Evolutionary conservation across 176 grass and related monocot species (phyloP), one percentile per base, ranked within the genome.

Genomic region (Avena atlantica): DNA sequence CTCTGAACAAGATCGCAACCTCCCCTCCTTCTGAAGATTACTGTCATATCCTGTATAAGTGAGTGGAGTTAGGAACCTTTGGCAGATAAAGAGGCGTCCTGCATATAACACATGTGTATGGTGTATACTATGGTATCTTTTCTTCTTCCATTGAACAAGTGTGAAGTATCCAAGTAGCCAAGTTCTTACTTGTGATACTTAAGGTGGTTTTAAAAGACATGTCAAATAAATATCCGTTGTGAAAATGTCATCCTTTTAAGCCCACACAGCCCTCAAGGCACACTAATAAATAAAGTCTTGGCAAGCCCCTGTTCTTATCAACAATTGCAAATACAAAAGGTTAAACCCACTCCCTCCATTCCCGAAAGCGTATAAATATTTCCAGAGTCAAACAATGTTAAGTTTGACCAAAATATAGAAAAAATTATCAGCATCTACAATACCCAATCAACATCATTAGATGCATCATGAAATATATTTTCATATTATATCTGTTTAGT

Each of bases 21-120:
- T 70, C 97, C 97, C 76, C 97, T 99, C 86, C 97, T 99, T 57
- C 97, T 91, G 90, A 96, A 99, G 82, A 99, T 99, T 84, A 99
- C 92, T 72, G 97, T 99, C 85, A 99, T 92, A 83, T 99, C 97
- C 97, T 99, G 87, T 66, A 89, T 60, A 58, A 27, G 21, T 29
- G 56, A 80, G 21, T 45, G n/a, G 62, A 70, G 31, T 81, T 71
- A 82, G 62, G 56, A 78, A 44, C 19, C 57, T 0, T 50, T 48
- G 23, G 10, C 37, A 62, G 25, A 10, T 44, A 68, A 73, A 29
- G 66, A 62, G 66, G 66, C 72, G 78, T 1, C 12, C 21, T 20
- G 8, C 51, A 55, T 44, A 71, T 25, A 83, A 13, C 64, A 63
- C 44, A 78, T 59, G 65, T 34, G 42, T 12, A 69, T 50, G 31